Conservation (phyloP, 2,329 filamentous ascomycete genomes). For the Aspergillus sp. region DNA sequence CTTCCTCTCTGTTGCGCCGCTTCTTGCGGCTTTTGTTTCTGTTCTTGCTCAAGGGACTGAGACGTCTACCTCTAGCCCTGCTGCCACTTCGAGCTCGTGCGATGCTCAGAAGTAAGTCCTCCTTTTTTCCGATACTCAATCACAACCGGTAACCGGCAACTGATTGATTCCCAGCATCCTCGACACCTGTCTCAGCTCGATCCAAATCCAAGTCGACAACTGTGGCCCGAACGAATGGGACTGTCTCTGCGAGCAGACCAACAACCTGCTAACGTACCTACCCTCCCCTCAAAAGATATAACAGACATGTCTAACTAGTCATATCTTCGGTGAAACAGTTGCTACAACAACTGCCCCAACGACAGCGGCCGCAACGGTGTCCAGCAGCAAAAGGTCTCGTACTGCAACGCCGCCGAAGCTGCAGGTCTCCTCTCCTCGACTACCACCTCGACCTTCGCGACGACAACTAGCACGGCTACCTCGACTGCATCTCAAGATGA, state of each 20-base stretch:
- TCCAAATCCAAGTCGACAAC: constrained; percentile 14
- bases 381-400: constrained; percentile 38
- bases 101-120: constrained; percentile 18
- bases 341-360: constrained; percentile 68
- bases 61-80: constrained; percentile 6
- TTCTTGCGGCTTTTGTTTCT: constrained; percentile 11
- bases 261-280: constrained; percentile 20
- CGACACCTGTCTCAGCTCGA: constrained; percentile 14
- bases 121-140: not conserved
- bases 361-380: constrained; percentile 44
- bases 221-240: constrained; percentile 20
- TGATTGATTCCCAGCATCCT: constrained; percentile 15
- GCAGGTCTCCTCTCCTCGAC: constrained; percentile 2
- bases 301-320: not conserved
- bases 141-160: not conserved
- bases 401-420: constrained; percentile 49
- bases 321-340: constrained; percentile 40
- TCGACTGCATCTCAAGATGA: not conserved
- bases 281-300: not conserved
- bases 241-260: constrained; percentile 22
- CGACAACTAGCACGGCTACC: not conserved
- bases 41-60: constrained; percentile 10
- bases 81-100: constrained; percentile 2
- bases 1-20: constrained; percentile 9
- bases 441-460: not conserved